A percentile compares a stretch with the other conserved stretches of the same genome.
These are phyloP conservation scores for Aciculosporium take DNA, from an alignment of 2,329 filamentous ascomycete species.

Conservation along the genomic window DNA sequence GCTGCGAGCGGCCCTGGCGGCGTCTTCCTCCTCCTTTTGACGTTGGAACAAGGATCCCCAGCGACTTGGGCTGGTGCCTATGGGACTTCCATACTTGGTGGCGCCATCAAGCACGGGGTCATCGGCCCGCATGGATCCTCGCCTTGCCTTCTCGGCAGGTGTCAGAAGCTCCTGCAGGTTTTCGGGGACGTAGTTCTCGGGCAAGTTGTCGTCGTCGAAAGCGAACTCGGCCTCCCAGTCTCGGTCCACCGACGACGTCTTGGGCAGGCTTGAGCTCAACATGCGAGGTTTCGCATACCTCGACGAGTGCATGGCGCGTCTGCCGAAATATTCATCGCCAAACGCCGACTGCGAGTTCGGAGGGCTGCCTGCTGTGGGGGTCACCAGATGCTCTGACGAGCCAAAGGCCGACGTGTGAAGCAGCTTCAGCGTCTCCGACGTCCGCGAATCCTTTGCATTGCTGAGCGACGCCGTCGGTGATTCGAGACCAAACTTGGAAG, in stretches of 20 bases:
- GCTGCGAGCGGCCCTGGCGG: conserved; percentile 21
- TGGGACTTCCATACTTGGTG: conserved; percentile 47
- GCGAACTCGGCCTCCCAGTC: conserved; percentile 57
- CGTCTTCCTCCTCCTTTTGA: conserved; percentile 43
- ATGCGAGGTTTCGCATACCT: conserved; percentile 52
- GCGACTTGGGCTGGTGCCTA: conserved; percentile 43
- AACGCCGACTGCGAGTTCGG: conserved; percentile 37
- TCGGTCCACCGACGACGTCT: conserved; percentile 45
- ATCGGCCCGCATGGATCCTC: conserved; percentile 42
- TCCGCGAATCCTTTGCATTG: conserved; percentile 43
- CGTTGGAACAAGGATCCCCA: conserved; percentile 48
- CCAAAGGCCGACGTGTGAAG: conserved; percentile 56
- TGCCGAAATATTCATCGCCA: conserved; percentile 48
- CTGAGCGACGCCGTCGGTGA: conserved; percentile 65
- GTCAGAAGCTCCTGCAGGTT: conserved; percentile 52
- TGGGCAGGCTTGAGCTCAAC: conserved; percentile 55
- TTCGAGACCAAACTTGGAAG: conserved; percentile 80
- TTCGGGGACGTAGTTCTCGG: conserved; percentile 54
- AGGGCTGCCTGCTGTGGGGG: conserved; percentile 31
- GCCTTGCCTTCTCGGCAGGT: conserved; percentile 50
- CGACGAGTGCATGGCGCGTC: conserved; percentile 58
- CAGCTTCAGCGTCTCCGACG: conserved; percentile 49
- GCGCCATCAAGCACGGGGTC: conserved; percentile 31
- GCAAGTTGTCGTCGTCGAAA: conserved; percentile 53
- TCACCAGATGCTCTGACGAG: conserved; percentile 48